These are phyloP conservation scores for Aurinia saxatilis DNA, from an alignment of 345 rosid genomes.

Conservation along the genomic window DNA sequence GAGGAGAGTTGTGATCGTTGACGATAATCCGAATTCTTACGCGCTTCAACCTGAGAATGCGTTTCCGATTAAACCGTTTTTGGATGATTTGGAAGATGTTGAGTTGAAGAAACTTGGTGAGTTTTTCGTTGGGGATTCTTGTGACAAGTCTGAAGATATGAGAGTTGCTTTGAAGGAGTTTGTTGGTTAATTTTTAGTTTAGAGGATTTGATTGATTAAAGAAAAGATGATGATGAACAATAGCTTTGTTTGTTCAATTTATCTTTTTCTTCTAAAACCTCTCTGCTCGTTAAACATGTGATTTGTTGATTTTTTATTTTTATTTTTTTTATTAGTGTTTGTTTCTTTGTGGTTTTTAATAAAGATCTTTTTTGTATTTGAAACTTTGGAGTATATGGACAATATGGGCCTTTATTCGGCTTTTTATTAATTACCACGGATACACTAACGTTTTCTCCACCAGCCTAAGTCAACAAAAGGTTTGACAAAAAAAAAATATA, in stretches of 20 bases:
- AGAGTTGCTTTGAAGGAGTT: slow-evolving; percentile 63
- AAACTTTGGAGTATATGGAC: not conserved
- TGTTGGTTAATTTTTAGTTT: not conserved
- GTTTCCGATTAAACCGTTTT: slow-evolving; percentile 58
- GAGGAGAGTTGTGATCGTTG: slow-evolving; percentile 59
- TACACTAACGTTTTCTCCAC: no score
- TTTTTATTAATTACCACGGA: no score
- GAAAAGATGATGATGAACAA: slow-evolving; percentile 17
- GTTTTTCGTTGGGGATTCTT: slow-evolving; percentile 46
- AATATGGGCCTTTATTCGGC: no score
- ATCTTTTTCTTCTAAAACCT: not conserved
- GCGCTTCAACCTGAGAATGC: slow-evolving; percentile 74
- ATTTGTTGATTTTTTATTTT: slow-evolving; percentile 12
- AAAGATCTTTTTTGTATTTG: not conserved
- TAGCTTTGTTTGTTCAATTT: slow-evolving; percentile 17
- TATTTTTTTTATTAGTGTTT: not conserved
- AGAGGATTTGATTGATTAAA: slow-evolving; percentile 12
- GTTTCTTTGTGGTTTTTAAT: not conserved
- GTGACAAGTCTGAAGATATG: slow-evolving; percentile 52
- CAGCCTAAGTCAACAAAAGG: no score
- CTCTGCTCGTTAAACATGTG: not conserved
- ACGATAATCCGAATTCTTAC: slow-evolving; percentile 77
- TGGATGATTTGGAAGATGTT: slow-evolving; percentile 42
- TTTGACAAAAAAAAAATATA: no score
- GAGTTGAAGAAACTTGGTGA: slow-evolving; percentile 48